Conservation (phyloP, 106 monocot species). For the Platanthera zijinensis region DNA sequence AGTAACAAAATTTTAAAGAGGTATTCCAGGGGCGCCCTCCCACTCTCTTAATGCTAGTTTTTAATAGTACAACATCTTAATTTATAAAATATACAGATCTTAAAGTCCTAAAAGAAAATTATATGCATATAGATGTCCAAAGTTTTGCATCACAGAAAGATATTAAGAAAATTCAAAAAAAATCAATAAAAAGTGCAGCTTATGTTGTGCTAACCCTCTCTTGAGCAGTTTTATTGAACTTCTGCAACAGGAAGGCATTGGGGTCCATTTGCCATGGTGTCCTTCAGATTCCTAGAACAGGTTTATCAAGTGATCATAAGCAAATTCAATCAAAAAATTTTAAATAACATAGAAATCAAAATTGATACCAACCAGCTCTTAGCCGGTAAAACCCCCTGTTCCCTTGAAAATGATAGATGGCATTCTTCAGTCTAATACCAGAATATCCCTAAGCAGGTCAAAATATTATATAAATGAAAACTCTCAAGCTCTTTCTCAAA, state of each 20-base stretch:
- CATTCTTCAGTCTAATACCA: conserved; percentile 64
- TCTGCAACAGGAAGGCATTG: conserved; percentile 83
- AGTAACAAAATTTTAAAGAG: too few relatives aligned
- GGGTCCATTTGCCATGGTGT: conserved; percentile 99
- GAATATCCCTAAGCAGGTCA: too few relatives aligned
- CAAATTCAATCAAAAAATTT: neutral
- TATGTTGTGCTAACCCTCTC: conserved; percentile 38
- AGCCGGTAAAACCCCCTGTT: conserved; percentile 84
- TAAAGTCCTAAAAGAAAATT: neutral
- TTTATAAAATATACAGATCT: neutral
- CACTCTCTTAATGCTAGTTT: neutral
- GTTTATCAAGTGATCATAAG: neutral
- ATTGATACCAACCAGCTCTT: conserved; percentile 60
- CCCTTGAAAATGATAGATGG: conserved; percentile 80
- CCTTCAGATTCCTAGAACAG: conserved; percentile 76
- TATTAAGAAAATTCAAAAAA: neutral
- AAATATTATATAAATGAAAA: neutral
- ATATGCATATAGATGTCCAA: neutral
- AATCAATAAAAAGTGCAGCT: too few relatives aligned
- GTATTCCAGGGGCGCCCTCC: too few relatives aligned
- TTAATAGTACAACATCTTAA: neutral
- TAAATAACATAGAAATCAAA: neutral
- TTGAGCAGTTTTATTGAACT: conserved; percentile 68
- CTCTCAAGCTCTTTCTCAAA: neutral
- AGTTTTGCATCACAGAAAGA: neutral